phyloP scores from a whole-genome alignment of 2,329 filamentous ascomycete genomes.

The Didymosphaeria variabile region DNA sequence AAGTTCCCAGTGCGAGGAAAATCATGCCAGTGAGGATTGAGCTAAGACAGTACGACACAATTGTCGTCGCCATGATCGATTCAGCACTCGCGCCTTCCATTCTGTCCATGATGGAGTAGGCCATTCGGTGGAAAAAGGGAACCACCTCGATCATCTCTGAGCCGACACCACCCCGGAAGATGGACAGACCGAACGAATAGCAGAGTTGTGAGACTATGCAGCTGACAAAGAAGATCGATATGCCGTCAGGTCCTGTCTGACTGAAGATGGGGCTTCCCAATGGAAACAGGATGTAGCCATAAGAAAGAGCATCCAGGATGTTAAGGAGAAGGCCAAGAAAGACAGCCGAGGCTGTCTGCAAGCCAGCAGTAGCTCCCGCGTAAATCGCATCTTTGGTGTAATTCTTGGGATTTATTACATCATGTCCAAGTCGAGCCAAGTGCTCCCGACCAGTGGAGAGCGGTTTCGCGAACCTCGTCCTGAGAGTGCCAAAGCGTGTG shows the following conservation, averaged over 20 bases:
- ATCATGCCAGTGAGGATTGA: slow-evolving; percentile 89
- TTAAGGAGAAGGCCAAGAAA: slow-evolving; percentile 90
- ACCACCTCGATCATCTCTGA: slow-evolving; percentile 99
- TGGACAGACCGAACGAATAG: slow-evolving; percentile 83
- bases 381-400: slow-evolving; percentile 77
- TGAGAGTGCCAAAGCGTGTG: slow-evolving; percentile 36
- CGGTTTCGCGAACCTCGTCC: slow-evolving; percentile 29
- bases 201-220: slow-evolving; percentile 93
- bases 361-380: slow-evolving; percentile 70
- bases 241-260: slow-evolving; percentile 87
- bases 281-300: slow-evolving; percentile 89
- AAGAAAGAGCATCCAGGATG: slow-evolving; percentile 92
- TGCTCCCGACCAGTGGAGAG: slow-evolving; percentile 33
- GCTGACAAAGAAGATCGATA: slow-evolving; percentile 98
- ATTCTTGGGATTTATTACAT: slow-evolving; percentile 67
- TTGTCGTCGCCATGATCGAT: slow-evolving; percentile 91
- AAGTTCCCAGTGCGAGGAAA: slow-evolving; percentile 89
- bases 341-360: slow-evolving; percentile 81
- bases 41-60: slow-evolving; percentile 88
- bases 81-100: slow-evolving; percentile 84
- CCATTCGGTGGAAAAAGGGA: slow-evolving; percentile 99
- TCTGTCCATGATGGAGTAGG: slow-evolving; percentile 79
- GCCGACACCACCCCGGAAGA: slow-evolving; percentile 89
- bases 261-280: slow-evolving; percentile 87
- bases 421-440: slow-evolving; percentile 33